phyloP scores from a whole-genome alignment of 225 moss, liverwort and hornwort species.

The Neckera pumila region DNA sequence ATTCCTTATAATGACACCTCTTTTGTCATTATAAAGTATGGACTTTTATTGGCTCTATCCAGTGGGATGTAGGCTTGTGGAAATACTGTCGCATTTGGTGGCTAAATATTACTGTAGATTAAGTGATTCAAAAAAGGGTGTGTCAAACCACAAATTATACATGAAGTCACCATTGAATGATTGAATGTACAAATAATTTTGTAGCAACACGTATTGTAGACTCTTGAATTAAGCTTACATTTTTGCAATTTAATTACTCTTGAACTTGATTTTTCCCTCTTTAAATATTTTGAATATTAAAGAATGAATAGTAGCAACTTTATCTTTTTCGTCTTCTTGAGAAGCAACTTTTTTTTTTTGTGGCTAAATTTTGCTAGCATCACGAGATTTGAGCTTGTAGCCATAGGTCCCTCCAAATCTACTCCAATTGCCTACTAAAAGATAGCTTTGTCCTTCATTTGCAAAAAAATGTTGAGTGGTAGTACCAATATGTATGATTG shows the following conservation, averaged over 20 bases:
- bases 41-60: not conserved
- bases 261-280: not conserved
- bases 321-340: no score
- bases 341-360: no score
- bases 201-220: not conserved
- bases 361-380: not conserved
- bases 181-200: not conserved
- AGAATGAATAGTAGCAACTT: not conserved
- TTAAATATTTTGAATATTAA: not conserved
- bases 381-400: not conserved
- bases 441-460: not conserved
- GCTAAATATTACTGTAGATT: not conserved
- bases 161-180: not conserved
- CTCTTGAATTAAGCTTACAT: not conserved
- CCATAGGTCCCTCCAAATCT: accelerated
- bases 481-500: not conserved
- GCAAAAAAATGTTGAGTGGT: accelerated
- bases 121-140: not conserved
- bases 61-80: not conserved
- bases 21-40: not conserved
- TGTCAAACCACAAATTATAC: not conserved
- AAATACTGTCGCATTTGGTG: not conserved
- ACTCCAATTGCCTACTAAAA: not conserved
- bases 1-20: not conserved
- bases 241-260: not conserved